Base-by-base conservation (phyloP, 1,284 basidiomycete species). In the Cystobasidium pallidum region DNA sequence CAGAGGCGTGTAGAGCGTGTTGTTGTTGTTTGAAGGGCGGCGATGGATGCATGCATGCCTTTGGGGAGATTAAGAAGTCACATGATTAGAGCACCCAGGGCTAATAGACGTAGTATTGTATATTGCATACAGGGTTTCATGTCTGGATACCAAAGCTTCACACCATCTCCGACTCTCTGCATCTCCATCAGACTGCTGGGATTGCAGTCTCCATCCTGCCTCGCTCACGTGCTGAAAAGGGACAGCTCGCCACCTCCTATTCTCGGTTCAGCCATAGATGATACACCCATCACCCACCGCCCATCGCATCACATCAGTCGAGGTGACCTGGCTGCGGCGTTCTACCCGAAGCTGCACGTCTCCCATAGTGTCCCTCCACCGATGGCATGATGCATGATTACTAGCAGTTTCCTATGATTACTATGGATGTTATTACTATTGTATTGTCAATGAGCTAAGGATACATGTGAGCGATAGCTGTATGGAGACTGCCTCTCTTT, bases 231-330 rank as follows among this genome's bases (percentile, higher is more conserved):
- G 54, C 24, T 30, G 15, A 57, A 57, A 57, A 57, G 54, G 54
- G 54, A 3, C 51, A 45, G 11, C 32, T 32, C 54, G 54, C 54
- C 54, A 57, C 54, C 54, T 57, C 54, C 30, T 57, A 57, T 34
- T 34, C 32, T 57, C 54, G 54, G 54, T n/a, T n/a, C n/a, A n/a
- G n/a, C n/a, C n/a, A n/a, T n/a, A n/a, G n/a, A n/a, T n/a, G n/a
- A n/a, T n/a, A n/a, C n/a, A n/a, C n/a, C n/a, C n/a, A n/a, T n/a
- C n/a, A n/a, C n/a, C n/a, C n/a, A n/a, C n/a, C n/a, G n/a, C n/a
- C n/a, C n/a, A n/a, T n/a, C n/a, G n/a, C n/a, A n/a, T n/a, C n/a
- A n/a, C n/a, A n/a, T n/a, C n/a, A n/a, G n/a, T n/a, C n/a, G n/a
- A n/a, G n/a, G n/a, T n/a, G n/a, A n/a, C n/a, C n/a, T n/a, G n/a